Evolutionary conservation across 2,329 filamentous ascomycete genomes (phyloP), one percentile per base, ranked within the genome.

Genomic region (Neofusicoccum laricinum): DNA sequence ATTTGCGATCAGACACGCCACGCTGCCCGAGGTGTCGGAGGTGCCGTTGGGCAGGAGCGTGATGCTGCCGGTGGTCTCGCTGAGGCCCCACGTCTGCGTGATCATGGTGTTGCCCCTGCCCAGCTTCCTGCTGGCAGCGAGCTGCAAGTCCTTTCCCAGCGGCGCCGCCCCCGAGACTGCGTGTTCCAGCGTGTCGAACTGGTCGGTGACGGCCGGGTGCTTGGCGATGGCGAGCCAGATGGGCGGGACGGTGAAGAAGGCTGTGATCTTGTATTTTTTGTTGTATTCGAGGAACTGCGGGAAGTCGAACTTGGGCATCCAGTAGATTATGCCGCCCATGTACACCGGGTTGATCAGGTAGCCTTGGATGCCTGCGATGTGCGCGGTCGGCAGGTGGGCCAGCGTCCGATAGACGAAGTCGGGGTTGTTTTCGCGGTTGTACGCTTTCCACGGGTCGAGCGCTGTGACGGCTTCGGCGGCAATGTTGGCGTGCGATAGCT

Each of bases 251-350:
- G 81, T 85, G 71, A 86, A 85, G 71, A 88, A 82, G 58, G 72
- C 76, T 0, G 84, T 87, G 66, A 87, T 80, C 11, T 74, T 72
- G 69, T 84, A 82, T 55, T 78, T 77, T 46, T 79, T 78, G 68
- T 78, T 80, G 72, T 86, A 82, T 43, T 77, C 73, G 61, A 88
- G 78, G 70, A 89, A 88, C 41, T 81, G 76, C 2, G 73, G 71
- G 65, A 86, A 85, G 66, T 86, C 81, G 71, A 89, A 89, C 45
- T 78, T 79, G 3, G 80, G 77, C 86, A 89, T 88, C 86, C 86
- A 89, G 77, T 85, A 88, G 2, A 85, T 71, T 4, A 71, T 67
- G 2, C 77, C 77, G 38, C 73, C 76, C 67, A 75, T 68, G 67
- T 75, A 76, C 66, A 80, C 75, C 0, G 79, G 79, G 58, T 78